Evolutionary conservation across 768 basidiomycete genomes (phyloP), one percentile per base, ranked within the genome.

Genomic region (Russula sp.): DNA sequence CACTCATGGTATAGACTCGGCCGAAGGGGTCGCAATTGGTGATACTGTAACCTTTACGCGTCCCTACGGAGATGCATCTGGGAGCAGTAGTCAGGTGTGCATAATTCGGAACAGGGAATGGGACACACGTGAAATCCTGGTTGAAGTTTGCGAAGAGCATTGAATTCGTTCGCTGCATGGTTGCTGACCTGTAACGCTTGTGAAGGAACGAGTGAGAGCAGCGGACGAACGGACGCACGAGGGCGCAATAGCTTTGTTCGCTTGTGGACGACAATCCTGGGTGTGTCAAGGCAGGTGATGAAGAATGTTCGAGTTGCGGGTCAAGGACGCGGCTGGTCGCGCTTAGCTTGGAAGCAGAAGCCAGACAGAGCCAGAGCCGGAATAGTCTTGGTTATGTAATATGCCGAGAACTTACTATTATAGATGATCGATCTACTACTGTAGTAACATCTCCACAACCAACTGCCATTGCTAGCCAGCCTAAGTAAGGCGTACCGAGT

Each of bases 21-120:
- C 96, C 97, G 72, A 94, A 99, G 55, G 97, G 97, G 72, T 98
- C 97, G 73, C 94, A 97, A 71, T 99, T 99, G 47, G 93, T 93
- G 74, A 99, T 96, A 69, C 88, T 91, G 72, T 98, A 99, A 1
- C 97, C 97, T 73, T 89, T 94, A 67, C 90, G 84, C 40, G 96
- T 96, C 0, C 96, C 97, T 18, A 98, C 90, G 4, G 94, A 94
- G 63, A 98, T 85, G 72, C 95, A 98, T 66, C 90, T 86, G 61
- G 32, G 32, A 55, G 37, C 39, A 37, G 31, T 8, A 22, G 14
- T 52, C 61, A 69, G 32, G 68, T 63, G 20, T 44, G 40, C 42
- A 11, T 34, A 32, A 47, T 11, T 16, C 34, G 9, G 13, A 37
- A 35, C 18, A 37, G 40, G 27, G 7, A 9, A 18, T 32, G 7